These are phyloP conservation scores for Penicillium sp. DNA, from an alignment of 2,329 filamentous ascomycete genomes.

Conservation along the genomic window DNA sequence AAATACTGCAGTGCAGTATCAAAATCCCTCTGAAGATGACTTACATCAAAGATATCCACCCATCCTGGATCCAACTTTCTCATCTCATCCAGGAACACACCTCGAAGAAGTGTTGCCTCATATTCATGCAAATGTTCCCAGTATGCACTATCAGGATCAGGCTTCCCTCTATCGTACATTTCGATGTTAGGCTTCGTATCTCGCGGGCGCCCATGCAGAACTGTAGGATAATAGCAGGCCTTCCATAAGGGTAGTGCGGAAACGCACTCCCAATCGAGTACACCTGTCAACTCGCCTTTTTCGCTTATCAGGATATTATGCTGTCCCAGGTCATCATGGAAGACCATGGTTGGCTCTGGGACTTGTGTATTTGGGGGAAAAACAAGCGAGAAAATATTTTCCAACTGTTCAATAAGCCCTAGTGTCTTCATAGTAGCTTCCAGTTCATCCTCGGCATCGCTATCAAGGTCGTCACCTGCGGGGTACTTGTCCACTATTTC, in stretches of 20 bases:
- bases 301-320: conserved; percentile 18
- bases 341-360: conserved; percentile 14
- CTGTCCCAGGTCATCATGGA: conserved; percentile 16
- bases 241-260: conserved; percentile 19
- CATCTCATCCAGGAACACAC: conserved; percentile 17
- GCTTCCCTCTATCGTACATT: conserved; percentile 8
- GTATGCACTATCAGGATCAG: conserved; percentile 12
- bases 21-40: conserved; percentile 1
- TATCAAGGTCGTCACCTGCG: conserved; percentile 11
- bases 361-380: neutral
- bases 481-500: conserved; percentile 9
- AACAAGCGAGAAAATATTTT: neutral
- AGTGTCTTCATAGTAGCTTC: conserved; percentile 16
- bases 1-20: neutral
- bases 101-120: conserved; percentile 17
- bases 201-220: conserved; percentile 11
- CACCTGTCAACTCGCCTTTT: conserved; percentile 12
- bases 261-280: conserved; percentile 21
- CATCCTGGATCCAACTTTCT: conserved; percentile 12
- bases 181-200: conserved; percentile 6
- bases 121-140: conserved; percentile 17
- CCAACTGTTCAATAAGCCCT: neutral
- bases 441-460: conserved; percentile 14
- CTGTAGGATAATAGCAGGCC: conserved; percentile 14
- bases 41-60: neutral